These are phyloP conservation scores for Cucurbita moschata DNA, from an alignment of 306 rosid genomes.

Conservation along the genomic window DNA sequence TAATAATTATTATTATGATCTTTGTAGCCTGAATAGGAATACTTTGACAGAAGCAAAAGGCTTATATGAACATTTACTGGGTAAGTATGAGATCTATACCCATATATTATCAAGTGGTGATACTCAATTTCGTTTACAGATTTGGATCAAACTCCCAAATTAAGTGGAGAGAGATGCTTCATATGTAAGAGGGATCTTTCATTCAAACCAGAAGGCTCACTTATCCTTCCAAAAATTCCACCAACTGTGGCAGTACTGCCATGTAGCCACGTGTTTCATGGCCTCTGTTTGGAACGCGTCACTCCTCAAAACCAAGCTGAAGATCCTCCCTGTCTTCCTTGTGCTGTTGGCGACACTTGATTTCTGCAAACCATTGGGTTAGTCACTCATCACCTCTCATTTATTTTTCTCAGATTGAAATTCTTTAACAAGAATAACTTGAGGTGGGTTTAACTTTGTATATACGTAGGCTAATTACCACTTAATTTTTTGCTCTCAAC, in stretches of 20 bases:
- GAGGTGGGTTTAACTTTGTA: neutral
- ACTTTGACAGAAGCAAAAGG: no score
- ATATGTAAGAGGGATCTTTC: conserved; percentile 57
- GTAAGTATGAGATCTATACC: no score
- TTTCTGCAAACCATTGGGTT: neutral
- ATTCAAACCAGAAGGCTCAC: conserved; percentile 33
- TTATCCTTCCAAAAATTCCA: conserved; percentile 12
- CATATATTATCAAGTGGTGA: neutral
- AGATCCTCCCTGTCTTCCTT: conserved; percentile 54
- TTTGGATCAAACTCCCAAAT: conserved; percentile 1
- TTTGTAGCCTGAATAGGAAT: neutral
- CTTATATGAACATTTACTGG: neutral
- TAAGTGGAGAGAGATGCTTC: conserved; percentile 31
- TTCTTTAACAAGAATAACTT: neutral
- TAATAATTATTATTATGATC: no score
- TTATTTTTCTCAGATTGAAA: neutral
- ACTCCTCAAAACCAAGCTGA: conserved; percentile 30
- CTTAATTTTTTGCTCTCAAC: neutral
- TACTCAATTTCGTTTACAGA: conserved; percentile 5
- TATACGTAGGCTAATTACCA: neutral
- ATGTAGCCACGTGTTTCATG: conserved; percentile 58
- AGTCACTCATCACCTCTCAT: neutral
- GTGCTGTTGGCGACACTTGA: conserved; percentile 31
- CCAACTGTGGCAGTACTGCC: conserved; percentile 40
- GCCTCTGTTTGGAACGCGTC: conserved; percentile 37